Evolutionary conservation across 2,329 filamentous ascomycete genomes (phyloP), one percentile per base, ranked within the genome.

Genomic region (Colletotrichum phormii): DNA sequence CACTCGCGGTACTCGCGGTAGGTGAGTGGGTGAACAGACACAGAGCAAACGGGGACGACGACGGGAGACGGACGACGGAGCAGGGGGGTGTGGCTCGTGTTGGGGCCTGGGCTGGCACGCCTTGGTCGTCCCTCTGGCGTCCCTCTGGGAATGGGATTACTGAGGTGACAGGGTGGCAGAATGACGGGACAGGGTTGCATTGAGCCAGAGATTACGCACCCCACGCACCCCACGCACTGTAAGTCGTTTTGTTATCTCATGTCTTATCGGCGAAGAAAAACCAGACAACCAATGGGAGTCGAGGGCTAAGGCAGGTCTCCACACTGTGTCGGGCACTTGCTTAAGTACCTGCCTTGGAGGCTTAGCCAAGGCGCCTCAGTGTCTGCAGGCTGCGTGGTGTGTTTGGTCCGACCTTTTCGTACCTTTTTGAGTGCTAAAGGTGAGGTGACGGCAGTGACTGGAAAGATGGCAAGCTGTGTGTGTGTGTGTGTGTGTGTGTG

Each of bases 141-240:
- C 37, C 37, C 37, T 42, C 37, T 42, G 42, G 42, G 42, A n/a
- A 49, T 31, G 59, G 59, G 59, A 51, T 62, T 62, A 62, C 59
- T 62, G 59, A 62, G 42, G 42, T 49, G 42, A 49, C 42, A 49
- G 42, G 42, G 37, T 62, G 26, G 24, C 59, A 51, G 60, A 53
- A 46, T 51, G n/a, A 33, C 24, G 18, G 31, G 22, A 33, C 24
- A 33, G 31, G 22, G 46, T 35, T 24, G 29, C 31, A 37, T 15
- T n/a, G 22, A 8, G 29, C 8, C n/a, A 37, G 46, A 49, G 42
- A 49, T 37, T 49, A 64, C 33, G 33, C 60, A 42, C 13, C 37
- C 13, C 37, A 64, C 33, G 33, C 60, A 42, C 13, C 37, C 13
- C 37, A 15, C 13, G 15, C 37, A 54, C 61, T 54, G 61, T 64